Base-by-base conservation (phyloP, 1,284 basidiomycete species). In the Fomitopsis betulina region DNA sequence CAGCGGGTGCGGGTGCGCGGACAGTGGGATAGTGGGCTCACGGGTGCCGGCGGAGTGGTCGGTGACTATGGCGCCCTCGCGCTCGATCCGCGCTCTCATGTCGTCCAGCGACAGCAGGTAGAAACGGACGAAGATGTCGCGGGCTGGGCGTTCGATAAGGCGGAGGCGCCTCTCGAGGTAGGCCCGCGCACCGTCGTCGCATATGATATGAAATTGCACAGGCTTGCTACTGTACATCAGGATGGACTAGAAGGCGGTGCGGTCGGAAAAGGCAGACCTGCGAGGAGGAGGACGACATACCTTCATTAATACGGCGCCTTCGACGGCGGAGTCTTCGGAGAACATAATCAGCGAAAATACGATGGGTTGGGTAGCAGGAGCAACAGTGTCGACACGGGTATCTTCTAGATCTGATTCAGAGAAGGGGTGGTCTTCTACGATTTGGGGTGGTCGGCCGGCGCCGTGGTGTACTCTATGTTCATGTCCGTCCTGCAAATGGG, bases 191-290 rank as follows among this genome's bases (percentile, higher is more conserved):
- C 53, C 62, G 30, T 76, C 72, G 60, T 80, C 78, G 59, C 78
- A 80, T 21, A 80, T 73, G 56, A 80, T 76, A 62, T 81, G 79
- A 57, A 80, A 74, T n/a, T 79, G 72, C 15, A 75, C 67, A 17
- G 79, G 76, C 38, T 68, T 69, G 21, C 73, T 73, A 49, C 68
- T 74, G 60, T 81, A 79, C 65, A 81, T 73, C 9, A 81, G 62
- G 52, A 78, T 76, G 30, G 78, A 76, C 78, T 81, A 61, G n/a
- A 33, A 37, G 12, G 30, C 1, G 37, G 10, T 23, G 7, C 40
- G 23, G 30, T 39, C 17, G 15, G 43, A 38, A 35, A 54, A 5
- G 19, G 45, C 13, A 54, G 30, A 23, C 4, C 15, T 42, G 21
- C 10, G 42, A 30, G n/a, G 32, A 54, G 23, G 13, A 21, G 27